Percentiles rank a stretch among this genome's conserved stretches.
These are phyloP conservation scores for Oidium heveae DNA, from an alignment of 2,329 filamentous ascomycete species.

Conservation along the genomic window DNA sequence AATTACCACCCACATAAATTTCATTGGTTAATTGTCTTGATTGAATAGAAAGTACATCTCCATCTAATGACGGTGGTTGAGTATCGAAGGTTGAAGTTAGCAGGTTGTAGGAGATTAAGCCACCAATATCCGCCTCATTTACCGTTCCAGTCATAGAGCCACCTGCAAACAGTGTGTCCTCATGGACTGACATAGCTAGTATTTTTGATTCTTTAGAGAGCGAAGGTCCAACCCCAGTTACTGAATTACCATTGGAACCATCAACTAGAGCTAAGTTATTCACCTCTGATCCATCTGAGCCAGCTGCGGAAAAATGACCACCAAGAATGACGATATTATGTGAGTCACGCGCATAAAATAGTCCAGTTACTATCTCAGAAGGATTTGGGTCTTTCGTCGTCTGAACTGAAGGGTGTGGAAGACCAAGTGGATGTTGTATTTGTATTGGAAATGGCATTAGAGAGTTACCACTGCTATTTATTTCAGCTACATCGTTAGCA, in stretches of 20 bases:
- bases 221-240: conserved; percentile 43
- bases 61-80: conserved; percentile 57
- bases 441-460: conserved; percentile 33
- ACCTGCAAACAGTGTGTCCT: conserved; percentile 53
- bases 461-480: conserved; percentile 20
- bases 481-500: conserved; percentile 44
- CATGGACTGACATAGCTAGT: conserved; percentile 39
- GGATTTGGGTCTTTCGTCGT: conserved; percentile 17
- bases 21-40: conserved; percentile 43
- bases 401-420: conserved; percentile 6
- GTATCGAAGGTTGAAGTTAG: conserved; percentile 32
- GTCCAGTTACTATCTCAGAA: conserved; percentile 49
- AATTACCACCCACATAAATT: conserved; percentile 69
- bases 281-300: conserved; percentile 41
- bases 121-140: conserved; percentile 34
- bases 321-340: conserved; percentile 71
- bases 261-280: conserved; percentile 69
- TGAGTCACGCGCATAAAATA: conserved; percentile 44
- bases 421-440: conserved; percentile 18
- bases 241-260: conserved; percentile 35
- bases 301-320: conserved; percentile 56
- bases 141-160: conserved; percentile 53
- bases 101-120: conserved; percentile 62
- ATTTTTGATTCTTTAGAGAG: conserved; percentile 53
- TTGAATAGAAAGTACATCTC: conserved; percentile 51